Evolutionary conservation across 805 yeast genomes (phyloP).

Genomic region (Danielia reshetovae): DNA sequence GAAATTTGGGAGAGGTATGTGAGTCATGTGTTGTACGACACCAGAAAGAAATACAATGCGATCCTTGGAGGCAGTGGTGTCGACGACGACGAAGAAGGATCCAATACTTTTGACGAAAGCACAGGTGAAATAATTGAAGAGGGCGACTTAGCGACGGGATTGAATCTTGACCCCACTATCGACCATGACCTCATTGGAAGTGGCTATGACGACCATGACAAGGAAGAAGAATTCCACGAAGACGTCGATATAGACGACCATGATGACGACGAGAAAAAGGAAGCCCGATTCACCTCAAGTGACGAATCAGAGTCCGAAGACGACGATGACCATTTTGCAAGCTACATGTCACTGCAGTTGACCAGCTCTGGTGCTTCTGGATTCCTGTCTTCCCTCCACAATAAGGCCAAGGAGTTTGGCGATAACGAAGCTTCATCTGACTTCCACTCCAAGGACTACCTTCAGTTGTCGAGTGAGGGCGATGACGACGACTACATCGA

Average conservation of each 20-base stretch:
- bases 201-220: constrained; percentile 24
- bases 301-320: constrained; percentile 34
- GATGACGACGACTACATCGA: constrained; percentile 71
- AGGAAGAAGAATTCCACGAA: constrained; percentile 17
- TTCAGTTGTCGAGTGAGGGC: constrained; percentile 18
- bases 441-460: constrained; percentile 7
- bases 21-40: constrained; percentile 75
- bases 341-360: constrained; percentile 74
- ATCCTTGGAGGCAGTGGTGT: constrained; percentile 72
- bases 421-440: constrained; percentile 10
- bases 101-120: constrained; percentile 27
- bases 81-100: constrained; percentile 30
- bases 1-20: constrained; percentile 78
- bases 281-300: constrained; percentile 15
- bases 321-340: constrained; percentile 56
- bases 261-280: constrained; percentile 7
- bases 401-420: constrained; percentile 19
- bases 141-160: constrained; percentile 24
- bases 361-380: constrained; percentile 46
- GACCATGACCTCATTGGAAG: constrained; percentile 28
- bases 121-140: constrained; percentile 37
- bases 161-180: constrained; percentile 27
- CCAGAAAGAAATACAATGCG: constrained; percentile 91
- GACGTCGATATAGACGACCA: constrained; percentile 12
- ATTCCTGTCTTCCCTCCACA: constrained; percentile 44